Evolutionary conservation across 371 early-diverging fungal species (phyloP), one percentile per base, ranked within the genome.

Genomic region (Cokeromyces recurvatus): DNA sequence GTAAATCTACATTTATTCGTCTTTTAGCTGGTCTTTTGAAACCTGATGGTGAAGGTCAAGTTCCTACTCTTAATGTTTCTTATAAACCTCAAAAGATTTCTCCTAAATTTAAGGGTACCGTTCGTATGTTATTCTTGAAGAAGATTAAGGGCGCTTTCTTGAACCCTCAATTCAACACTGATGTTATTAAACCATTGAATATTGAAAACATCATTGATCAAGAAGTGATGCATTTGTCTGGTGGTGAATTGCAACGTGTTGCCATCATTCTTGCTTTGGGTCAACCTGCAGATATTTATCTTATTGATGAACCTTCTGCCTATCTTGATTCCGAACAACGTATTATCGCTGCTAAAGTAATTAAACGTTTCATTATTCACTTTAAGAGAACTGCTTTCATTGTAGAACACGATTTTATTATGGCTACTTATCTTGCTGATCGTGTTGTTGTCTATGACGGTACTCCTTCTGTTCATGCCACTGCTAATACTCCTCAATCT

Each of bases 391-490:
- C 97, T 20, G 99, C 99, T 25, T 99, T 99, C 78, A 84, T 99
- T 50, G 99, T 99, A 45, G 99, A 99, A 86, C 99, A 99, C 89
- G 99, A 99, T 79, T 97, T 99, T 75, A 98, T 99, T 68, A 98
- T 99, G 94, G 98, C 96, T n/a, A 99, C 99, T n/a, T 99, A 99
- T 69, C 78, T 99, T 47, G 99, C 99, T 40, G 99, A 99, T 69
- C 90, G 97, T 68, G 97, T 99, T 19, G 91, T 99, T 69, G 98
- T 99, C 17, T 99, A 96, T 74, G 94, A 92, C 5, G 99, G 99
- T 66, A 72, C 52, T 34, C 98, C 99, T 15, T 91, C 94, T 4
- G 83, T 95, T 11, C 71, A 82, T 17, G 99, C 99, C 23, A 64
- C 53, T 43, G 98, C 98, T 45, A 84, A 81, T 61, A 24, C 74